These are phyloP conservation scores for Nitzschia putrida DNA, from an alignment of 108 stramenopile genomes.

Conservation along the genomic window DNA sequence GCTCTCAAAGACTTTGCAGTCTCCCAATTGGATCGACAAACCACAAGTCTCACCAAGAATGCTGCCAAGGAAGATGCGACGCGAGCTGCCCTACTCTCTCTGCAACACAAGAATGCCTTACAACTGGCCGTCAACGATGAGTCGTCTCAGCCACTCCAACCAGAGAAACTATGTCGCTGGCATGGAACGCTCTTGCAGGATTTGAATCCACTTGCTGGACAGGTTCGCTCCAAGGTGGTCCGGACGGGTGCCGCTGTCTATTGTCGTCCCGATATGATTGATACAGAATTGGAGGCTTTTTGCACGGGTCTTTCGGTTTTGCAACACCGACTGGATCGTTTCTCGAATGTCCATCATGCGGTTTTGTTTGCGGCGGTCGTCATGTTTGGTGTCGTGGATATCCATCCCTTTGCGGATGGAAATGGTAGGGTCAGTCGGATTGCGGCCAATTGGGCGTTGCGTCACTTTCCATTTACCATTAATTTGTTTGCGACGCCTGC, in stretches of 20 bases:
- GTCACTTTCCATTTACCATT: slow-evolving; percentile 40
- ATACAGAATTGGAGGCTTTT: slow-evolving; percentile 28
- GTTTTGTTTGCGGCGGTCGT: slow-evolving; percentile 45
- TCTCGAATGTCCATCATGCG: slow-evolving; percentile 10
- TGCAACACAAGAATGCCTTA: slow-evolving; percentile 26
- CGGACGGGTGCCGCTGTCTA: slow-evolving; percentile 35
- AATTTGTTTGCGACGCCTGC: slow-evolving; percentile 44
- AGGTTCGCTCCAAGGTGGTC: slow-evolving; percentile 38
- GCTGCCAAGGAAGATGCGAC: slow-evolving; percentile 28
- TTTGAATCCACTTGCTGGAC: slow-evolving; percentile 39
- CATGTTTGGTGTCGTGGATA: slow-evolving; percentile 48
- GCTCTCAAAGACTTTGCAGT: slow-evolving; percentile 40
- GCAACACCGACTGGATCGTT: slow-evolving; percentile 13
- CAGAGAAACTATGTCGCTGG: slow-evolving; percentile 14
- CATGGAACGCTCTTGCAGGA: slow-evolving; percentile 25
- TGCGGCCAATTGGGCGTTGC: slow-evolving; percentile 41
- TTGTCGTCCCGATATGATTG: slow-evolving; percentile 22
- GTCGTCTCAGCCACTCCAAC: not conserved
- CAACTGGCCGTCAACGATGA: not conserved
- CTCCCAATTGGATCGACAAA: slow-evolving; percentile 53
- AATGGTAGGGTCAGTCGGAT: slow-evolving; percentile 50
- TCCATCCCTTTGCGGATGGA: slow-evolving; percentile 53
- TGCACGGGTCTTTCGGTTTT: slow-evolving; percentile 15
- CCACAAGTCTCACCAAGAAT: slow-evolving; percentile 41
- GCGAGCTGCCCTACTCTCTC: slow-evolving; percentile 18